phyloP scores from a whole-genome alignment of 805 yeast genomes.

The Schizosaccharomyces lindneri region DNA sequence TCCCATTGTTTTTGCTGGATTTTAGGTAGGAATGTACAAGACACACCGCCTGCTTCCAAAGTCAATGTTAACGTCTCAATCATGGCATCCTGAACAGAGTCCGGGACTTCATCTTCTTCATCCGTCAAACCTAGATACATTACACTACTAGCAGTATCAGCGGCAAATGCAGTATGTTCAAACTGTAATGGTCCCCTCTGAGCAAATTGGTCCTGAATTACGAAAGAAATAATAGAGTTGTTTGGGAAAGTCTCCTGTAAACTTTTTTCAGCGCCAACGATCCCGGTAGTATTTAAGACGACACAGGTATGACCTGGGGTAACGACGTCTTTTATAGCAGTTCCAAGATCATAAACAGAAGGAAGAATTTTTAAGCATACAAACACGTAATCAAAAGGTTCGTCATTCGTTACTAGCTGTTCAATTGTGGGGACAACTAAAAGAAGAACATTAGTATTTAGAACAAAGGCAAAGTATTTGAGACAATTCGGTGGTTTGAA shows the following conservation, averaged over 20 bases:
- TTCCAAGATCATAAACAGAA: conserved; percentile 30
- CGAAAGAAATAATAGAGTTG: conserved; percentile 32
- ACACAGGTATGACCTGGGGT: conserved; percentile 23
- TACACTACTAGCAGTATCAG: conserved; percentile 2
- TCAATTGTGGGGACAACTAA: background rate
- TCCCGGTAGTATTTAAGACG: conserved; percentile 25
- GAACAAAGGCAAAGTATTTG: background rate
- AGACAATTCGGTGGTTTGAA: background rate
- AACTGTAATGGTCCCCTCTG: conserved; percentile 9
- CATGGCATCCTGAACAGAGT: conserved; percentile 5
- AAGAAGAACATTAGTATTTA: background rate
- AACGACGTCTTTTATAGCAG: conserved; percentile 26
- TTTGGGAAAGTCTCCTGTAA: conserved; percentile 26
- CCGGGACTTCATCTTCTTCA: conserved; percentile 3
- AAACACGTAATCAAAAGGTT: conserved; percentile 28
- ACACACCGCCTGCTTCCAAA: conserved; percentile 7
- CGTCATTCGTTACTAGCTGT: background rate
- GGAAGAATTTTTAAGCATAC: conserved; percentile 44
- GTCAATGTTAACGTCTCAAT: conserved; percentile 8
- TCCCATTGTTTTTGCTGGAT: conserved; percentile 10
- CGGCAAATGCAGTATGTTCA: conserved; percentile 5
- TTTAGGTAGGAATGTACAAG: conserved; percentile 6
- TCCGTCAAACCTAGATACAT: conserved; percentile 6
- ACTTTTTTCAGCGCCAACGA: conserved; percentile 36
- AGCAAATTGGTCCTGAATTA: conserved; percentile 16